phyloP scores from a whole-genome alignment of 441 rosid genomes.

The Erodium chrysanthum region DNA sequence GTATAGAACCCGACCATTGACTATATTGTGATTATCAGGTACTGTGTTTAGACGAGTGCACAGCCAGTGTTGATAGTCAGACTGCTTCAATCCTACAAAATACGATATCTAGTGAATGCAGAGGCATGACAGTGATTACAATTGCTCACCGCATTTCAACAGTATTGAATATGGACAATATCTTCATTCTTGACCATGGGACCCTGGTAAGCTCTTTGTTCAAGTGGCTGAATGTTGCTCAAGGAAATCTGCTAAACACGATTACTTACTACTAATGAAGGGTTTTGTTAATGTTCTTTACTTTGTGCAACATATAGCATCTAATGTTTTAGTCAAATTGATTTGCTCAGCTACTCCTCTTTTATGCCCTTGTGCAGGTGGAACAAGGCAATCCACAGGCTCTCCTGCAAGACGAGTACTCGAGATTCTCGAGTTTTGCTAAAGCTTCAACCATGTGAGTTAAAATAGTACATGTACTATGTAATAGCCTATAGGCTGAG shows the following conservation, averaged over 20 bases:
- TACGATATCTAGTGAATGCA: slow-evolving; percentile 59
- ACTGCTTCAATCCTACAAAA: slow-evolving; percentile 70
- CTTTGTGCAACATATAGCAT: neutral
- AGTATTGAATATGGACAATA: slow-evolving; percentile 57
- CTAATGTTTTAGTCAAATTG: neutral
- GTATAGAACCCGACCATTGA: slow-evolving; percentile 8
- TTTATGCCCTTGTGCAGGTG: slow-evolving; percentile 29
- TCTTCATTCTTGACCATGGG: slow-evolving; percentile 66
- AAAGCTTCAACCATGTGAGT: slow-evolving; percentile 58
- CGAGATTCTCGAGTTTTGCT: slow-evolving; percentile 64
- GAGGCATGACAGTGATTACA: slow-evolving; percentile 67
- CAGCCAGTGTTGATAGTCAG: slow-evolving; percentile 63
- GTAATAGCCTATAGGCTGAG: neutral
- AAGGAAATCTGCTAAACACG: no score
- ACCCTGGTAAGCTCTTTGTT: slow-evolving; percentile 36
- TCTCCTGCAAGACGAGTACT: slow-evolving; percentile 46
- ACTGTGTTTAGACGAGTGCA: slow-evolving; percentile 92
- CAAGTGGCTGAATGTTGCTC: neutral
- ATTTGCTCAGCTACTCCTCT: neutral
- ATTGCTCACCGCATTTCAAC: slow-evolving; percentile 93
- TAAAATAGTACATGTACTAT: neutral
- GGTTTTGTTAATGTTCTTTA: neutral
- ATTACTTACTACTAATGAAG: neutral
- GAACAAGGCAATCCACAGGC: slow-evolving; percentile 69
- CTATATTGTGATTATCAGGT: slow-evolving; percentile 31